Evolutionary conservation across 257 asterid genomes (phyloP).

Genomic region (Marsdenia floribunda): DNA sequence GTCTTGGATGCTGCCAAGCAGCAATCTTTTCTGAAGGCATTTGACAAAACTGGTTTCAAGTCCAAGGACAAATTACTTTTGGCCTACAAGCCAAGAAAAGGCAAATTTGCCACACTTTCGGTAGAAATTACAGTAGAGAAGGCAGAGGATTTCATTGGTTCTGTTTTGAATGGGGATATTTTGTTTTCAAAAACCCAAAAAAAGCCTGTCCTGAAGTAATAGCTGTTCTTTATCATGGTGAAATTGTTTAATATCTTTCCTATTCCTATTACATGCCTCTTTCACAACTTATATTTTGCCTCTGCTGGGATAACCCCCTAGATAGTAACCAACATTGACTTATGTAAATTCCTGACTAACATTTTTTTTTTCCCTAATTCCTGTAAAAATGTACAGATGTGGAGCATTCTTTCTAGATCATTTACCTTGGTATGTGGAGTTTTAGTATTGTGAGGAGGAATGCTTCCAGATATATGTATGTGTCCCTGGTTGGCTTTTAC

Average conservation of each 20-base stretch:
- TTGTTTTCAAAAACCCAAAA: slow-evolving; percentile 57
- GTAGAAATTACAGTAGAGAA: slow-evolving; percentile 56
- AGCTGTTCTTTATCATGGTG: not conserved
- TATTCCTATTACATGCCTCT: not conserved
- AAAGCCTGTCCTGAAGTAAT: slow-evolving; percentile 46
- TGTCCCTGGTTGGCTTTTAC: no score
- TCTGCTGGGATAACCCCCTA: no score
- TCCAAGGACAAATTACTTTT: slow-evolving; percentile 52
- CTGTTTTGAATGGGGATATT: slow-evolving; percentile 70
- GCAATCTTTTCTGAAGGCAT: slow-evolving; percentile 55
- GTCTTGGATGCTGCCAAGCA: slow-evolving; percentile 75
- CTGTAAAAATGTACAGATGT: not conserved
- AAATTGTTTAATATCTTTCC: not conserved
- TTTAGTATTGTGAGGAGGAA: no score
- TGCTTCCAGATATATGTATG: no score
- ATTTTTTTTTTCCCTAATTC: no score
- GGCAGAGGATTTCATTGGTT: slow-evolving; percentile 56
- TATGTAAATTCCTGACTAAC: no score
- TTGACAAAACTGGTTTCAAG: slow-evolving; percentile 61
- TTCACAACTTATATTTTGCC: not conserved
- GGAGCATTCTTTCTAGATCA: not conserved
- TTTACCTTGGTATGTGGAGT: not conserved
- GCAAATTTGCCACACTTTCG: slow-evolving; percentile 48
- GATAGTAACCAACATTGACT: no score
- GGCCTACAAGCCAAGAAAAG: slow-evolving; percentile 82